Evolutionary conservation across 169 alveolate species (phyloP), one percentile per base, ranked within the genome.

Genomic region (Plasmodium blacklocki): DNA sequence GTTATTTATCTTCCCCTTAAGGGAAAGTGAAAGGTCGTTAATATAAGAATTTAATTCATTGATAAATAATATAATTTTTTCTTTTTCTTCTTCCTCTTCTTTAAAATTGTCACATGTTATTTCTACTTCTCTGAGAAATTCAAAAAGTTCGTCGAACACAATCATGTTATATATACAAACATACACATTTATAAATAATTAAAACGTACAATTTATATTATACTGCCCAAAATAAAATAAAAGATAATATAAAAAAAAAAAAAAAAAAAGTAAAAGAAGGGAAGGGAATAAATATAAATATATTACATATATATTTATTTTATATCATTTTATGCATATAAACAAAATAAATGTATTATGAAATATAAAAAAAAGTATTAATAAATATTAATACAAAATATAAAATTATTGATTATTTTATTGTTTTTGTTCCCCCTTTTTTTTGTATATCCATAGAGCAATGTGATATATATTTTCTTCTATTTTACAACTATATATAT

Each of bases 111-210:
- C 90, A 15, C 90, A 80, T 8, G 83, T 52, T 54, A 68, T 67
- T 80, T 80, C 90, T 5, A 72, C 64, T 26, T 80, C 83, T 52
- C 63, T 71, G 9, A 80, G 47, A 59, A 80, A 80, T 49, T 80
- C 90, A 49, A 80, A 80, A 8, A 80, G 5, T 52, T 80, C 90
- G 14, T 80, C 90, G 12, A 80, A 80, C 52, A 43, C 74, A 45
- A 80, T 80, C 45, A 60, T n/a, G 21, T 60, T 52, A n/a, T 52
- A 52, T 39, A 39, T 39, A 39, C 47, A 39, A 39, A 39, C 47
- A 39, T 39, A 39, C 62, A 52, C 62, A n/a, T 52, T 52, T 52
- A 52, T 39, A 39, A 39, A 39, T 7, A 39, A 39, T 39, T 39
- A 39, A 39, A 5, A 39, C 45, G 45, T 32, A 32, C 8, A 32